phyloP scores from a whole-genome alignment of 257 asterid species.

The Anisodus tanguticus region DNA sequence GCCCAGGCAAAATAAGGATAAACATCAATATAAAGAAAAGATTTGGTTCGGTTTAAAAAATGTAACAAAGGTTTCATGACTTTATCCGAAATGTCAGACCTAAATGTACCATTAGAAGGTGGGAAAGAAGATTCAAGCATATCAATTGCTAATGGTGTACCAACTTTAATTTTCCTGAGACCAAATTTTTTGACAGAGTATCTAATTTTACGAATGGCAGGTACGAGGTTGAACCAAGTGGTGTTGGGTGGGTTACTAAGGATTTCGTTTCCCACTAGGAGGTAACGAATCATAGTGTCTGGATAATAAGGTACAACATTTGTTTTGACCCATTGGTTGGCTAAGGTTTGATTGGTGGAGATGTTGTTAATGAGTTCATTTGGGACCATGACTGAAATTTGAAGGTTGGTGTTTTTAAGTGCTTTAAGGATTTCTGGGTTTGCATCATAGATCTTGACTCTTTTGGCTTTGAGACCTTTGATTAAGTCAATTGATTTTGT shows the following conservation, averaged over 20 bases:
- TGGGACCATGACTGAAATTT: constrained; percentile 85
- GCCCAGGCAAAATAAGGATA: constrained; percentile 88
- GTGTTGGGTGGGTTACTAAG: constrained; percentile 67
- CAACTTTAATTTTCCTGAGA: constrained; percentile 63
- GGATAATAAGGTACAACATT: constrained; percentile 76
- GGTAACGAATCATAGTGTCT: constrained; percentile 76
- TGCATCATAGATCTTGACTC: constrained; percentile 80
- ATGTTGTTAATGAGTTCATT: constrained; percentile 68
- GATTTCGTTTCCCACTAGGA: constrained; percentile 88
- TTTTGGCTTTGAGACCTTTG: constrained; percentile 60
- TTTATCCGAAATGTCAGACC: constrained; percentile 55
- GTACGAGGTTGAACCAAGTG: constrained; percentile 89
- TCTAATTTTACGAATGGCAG: constrained; percentile 81
- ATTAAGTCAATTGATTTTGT: constrained; percentile 57
- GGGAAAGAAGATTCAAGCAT: constrained; percentile 75
- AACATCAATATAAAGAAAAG: constrained; percentile 74
- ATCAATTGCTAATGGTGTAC: constrained; percentile 89
- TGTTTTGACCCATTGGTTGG: constrained; percentile 73
- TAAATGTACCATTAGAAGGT: constrained; percentile 78
- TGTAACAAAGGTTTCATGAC: constrained; percentile 67
- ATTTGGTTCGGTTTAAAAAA: constrained; percentile 67
- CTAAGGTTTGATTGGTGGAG: constrained; percentile 61
- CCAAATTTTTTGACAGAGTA: constrained; percentile 59
- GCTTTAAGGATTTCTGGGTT: constrained; percentile 70
- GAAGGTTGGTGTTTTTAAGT: constrained; percentile 61